Evolutionary conservation across 2,329 filamentous ascomycete species (phyloP).

Genomic region (Madurella mycetomatis): DNA sequence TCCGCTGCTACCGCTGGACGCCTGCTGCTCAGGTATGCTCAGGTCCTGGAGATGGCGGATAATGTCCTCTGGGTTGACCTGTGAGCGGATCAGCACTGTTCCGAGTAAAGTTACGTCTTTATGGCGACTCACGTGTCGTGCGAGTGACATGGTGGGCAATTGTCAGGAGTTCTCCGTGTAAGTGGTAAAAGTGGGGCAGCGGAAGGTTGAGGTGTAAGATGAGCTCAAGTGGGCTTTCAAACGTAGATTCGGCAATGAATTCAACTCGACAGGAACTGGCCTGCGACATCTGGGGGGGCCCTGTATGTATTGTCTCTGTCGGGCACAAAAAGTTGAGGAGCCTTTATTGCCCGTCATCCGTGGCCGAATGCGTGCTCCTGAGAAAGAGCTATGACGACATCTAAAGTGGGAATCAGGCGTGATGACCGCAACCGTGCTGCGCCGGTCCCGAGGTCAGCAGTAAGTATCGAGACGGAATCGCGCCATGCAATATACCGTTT

Average conservation of each 20-base stretch:
- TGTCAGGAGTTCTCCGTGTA: neutral
- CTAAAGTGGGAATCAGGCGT: neutral
- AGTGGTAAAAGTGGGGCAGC: neutral
- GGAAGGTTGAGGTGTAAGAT: neutral
- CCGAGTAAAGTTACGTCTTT: neutral
- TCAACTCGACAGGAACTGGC: neutral
- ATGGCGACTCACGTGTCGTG: conserved; percentile 41
- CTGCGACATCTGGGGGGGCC: neutral
- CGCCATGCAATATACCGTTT: too few species aligned
- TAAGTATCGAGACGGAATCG: too few species aligned
- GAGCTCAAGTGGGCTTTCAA: too few species aligned
- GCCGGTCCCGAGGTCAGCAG: too few species aligned
- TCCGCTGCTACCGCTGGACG: conserved; percentile 33
- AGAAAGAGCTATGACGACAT: conserved; percentile 2
- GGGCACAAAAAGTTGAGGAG: too few species aligned
- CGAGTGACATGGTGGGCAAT: conserved; percentile 41
- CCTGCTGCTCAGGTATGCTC: conserved; percentile 33
- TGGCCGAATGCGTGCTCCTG: neutral
- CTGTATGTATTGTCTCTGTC: neutral
- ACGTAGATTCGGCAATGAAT: too few species aligned
- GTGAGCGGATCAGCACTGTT: neutral
- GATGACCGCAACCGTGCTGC: too few species aligned
- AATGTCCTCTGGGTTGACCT: conserved; percentile 54
- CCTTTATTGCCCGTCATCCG: neutral
- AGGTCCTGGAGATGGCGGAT: conserved; percentile 47